Evolutionary conservation across 768 basidiomycete genomes (phyloP).

Genomic region (Tulasnella sp.): DNA sequence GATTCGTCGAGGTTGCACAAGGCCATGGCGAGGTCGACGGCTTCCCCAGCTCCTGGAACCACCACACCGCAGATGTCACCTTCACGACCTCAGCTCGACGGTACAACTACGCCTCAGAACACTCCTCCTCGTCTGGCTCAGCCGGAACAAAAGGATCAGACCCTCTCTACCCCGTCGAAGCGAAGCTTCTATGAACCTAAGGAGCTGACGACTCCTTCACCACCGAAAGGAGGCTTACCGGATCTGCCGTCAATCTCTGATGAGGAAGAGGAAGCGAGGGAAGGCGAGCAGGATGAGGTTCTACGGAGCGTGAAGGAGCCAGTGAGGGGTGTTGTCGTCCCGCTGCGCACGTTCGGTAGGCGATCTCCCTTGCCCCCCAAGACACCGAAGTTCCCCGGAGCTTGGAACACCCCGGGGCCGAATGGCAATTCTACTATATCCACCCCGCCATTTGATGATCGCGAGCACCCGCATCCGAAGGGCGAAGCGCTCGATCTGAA

Average conservation of each 20-base stretch:
- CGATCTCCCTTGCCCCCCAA: neutral
- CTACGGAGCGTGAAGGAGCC: neutral
- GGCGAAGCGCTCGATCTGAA: slow-evolving; percentile 6
- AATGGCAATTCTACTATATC: neutral
- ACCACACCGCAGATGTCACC: slow-evolving; percentile 7
- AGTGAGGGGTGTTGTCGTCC: neutral
- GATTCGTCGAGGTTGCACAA: neutral
- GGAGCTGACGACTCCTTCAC: neutral
- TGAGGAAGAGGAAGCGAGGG: neutral
- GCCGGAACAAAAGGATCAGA: no score
- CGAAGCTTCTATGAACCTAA: slow-evolving; percentile 3
- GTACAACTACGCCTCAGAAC: slow-evolving; percentile 1
- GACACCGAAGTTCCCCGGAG: slow-evolving; percentile 10
- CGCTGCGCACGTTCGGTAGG: neutral
- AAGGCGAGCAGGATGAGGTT: neutral
- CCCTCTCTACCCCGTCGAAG: neutral
- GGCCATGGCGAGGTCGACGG: neutral
- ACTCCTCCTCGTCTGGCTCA: neutral
- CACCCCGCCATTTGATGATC: neutral
- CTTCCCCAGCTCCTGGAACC: neutral
- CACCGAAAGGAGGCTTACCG: slow-evolving; percentile 6
- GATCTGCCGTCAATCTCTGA: neutral
- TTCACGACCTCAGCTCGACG: neutral
- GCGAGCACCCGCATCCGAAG: slow-evolving; percentile 8
- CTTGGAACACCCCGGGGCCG: neutral